Evolutionary conservation across 2,329 filamentous ascomycete genomes (phyloP).

Genomic region (Aureobasidium sp.): DNA sequence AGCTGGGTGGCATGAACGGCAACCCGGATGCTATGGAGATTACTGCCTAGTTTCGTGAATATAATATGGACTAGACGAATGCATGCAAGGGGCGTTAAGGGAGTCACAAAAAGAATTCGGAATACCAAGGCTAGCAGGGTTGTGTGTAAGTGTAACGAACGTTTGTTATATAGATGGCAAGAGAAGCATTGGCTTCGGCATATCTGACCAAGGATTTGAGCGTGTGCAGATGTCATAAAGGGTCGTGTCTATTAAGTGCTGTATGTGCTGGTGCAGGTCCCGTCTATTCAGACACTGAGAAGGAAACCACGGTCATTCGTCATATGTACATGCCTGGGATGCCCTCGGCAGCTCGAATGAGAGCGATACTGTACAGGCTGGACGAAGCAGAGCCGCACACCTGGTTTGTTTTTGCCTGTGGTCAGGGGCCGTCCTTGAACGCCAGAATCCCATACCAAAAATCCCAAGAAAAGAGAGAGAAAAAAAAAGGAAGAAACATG

Average conservation of each 20-base stretch:
- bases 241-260: constrained; percentile 10
- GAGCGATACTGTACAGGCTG: constrained; percentile 1
- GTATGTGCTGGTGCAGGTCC: neutral
- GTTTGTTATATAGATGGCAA: neutral
- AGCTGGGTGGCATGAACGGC: constrained; percentile 51
- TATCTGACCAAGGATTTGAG: neutral
- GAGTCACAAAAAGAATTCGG: constrained; percentile 16
- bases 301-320: neutral
- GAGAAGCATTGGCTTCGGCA: neutral
- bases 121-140: constrained; percentile 9
- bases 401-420: neutral
- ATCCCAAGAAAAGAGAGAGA: neutral
- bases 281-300: neutral
- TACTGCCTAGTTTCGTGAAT: constrained; percentile 33
- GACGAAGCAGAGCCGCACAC: neutral
- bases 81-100: constrained; percentile 5
- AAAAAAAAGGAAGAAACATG: neutral
- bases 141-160: neutral
- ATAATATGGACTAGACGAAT: neutral
- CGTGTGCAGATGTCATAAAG: neutral
- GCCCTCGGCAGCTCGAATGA: neutral
- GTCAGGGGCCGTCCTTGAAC: neutral
- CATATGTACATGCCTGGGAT: constrained; percentile 2
- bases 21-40: constrained; percentile 58
- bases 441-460: neutral